Evolutionary conservation across 768 basidiomycete species (phyloP), one percentile per base, ranked within the genome.

Genomic region (Russula olivacea): DNA sequence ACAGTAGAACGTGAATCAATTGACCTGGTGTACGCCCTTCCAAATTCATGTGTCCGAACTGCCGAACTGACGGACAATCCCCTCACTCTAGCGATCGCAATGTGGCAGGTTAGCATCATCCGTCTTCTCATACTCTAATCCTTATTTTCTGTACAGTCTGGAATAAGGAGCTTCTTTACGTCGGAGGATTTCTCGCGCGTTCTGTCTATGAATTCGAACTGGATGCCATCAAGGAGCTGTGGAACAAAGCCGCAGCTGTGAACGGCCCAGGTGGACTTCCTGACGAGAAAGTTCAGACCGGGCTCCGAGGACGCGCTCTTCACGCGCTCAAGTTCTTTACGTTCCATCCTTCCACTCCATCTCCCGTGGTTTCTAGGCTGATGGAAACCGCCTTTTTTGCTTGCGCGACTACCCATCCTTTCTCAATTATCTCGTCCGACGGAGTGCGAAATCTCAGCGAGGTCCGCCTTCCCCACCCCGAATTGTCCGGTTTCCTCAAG

Each of bases 1-100:
- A 98, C 95, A 0, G 95, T 98, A 9, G 96, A 98, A 73, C 83
- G 96, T 65, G 96, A 98, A 75, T 89, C 89, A 0, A 88, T 95
- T 66, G 93, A 92, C 74, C 77, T 95, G 32, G 87, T 93, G 87
- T 91, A 70, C 74, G 85, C 40, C 25, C 55, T 52, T 51, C 25
- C 25, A 15, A 12, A 48, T 43, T 45, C 57, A 8, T 61, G 23
- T 66, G 6, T 58, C 57, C 2, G 32, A n/a, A 19, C 30, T 60
- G 38, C 57, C 2, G 32, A n/a, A 19, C 30, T 60, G 38, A 60
- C 25, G 2, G 38, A 47, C 60, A 45, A 23, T 60, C n/a, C 30
- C 10, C 21, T 55, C 28, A 55, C 15, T 52, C 0, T 53, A 92
- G 89, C 69, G 93, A 96, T 72, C 83, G 86, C 53, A 86, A 90